These are phyloP conservation scores for Talaromyces rugulosus DNA, from an alignment of 2,329 filamentous ascomycete genomes.

Conservation along the genomic window DNA sequence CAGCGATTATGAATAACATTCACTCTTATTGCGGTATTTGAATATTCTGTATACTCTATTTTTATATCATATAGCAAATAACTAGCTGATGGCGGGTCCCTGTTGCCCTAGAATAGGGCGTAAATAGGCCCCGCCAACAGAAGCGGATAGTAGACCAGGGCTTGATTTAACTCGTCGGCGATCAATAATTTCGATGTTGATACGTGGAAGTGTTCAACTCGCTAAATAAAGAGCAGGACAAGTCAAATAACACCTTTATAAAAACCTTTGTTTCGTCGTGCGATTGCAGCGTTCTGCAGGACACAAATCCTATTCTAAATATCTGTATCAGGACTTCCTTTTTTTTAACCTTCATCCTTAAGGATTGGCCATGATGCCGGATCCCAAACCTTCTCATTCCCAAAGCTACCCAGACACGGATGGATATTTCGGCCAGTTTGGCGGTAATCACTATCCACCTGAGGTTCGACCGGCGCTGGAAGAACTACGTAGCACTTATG, in stretches of 20 bases:
- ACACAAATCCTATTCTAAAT: neutral
- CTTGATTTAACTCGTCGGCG: neutral
- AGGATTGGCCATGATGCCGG: neutral
- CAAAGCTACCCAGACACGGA: slow-evolving; percentile 11
- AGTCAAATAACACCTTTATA: neutral
- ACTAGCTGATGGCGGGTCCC: too few species aligned
- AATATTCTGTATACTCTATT: too few species aligned
- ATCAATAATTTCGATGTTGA: too few species aligned
- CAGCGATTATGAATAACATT: too few species aligned
- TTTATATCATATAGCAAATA: too few species aligned
- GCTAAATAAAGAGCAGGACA: neutral
- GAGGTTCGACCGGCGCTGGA: slow-evolving; percentile 14
- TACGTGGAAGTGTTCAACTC: neutral
- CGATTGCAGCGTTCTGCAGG: neutral
- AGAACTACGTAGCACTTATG: slow-evolving; percentile 14
- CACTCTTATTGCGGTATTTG: too few species aligned
- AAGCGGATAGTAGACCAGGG: too few species aligned
- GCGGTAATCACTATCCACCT: slow-evolving; percentile 14
- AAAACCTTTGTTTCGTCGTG: neutral
- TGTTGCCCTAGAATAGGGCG: too few species aligned
- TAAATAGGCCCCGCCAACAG: too few species aligned
- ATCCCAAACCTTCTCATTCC: neutral
- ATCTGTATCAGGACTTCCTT: neutral
- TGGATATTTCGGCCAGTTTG: slow-evolving; percentile 7
- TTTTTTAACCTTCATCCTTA: neutral